Conservation (phyloP, 306 rosid genomes). For the Mimosa bimucronata region DNA sequence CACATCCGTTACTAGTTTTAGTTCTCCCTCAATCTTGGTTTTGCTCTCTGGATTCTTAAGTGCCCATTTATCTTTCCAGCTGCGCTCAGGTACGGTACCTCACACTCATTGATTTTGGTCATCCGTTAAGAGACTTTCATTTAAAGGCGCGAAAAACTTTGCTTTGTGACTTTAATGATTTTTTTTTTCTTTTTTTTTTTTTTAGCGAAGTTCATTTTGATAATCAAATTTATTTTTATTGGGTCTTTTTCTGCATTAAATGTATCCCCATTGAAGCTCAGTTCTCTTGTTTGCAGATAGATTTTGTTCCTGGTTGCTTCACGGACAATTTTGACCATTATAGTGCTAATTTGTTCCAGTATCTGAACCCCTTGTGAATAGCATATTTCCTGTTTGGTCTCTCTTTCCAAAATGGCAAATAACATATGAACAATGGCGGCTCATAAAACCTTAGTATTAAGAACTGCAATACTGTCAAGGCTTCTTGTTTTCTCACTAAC, state of each 20-base stretch:
- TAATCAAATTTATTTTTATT: neutral
- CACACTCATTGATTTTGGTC: neutral
- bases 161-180: neutral
- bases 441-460: conserved; percentile 45
- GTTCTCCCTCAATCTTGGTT: neutral
- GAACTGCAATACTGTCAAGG: conserved; percentile 65
- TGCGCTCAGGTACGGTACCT: neutral
- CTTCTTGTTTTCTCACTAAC: conserved; percentile 54
- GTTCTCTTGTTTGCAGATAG: neutral
- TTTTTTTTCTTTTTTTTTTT: too few relatives aligned
- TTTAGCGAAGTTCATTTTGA: neutral
- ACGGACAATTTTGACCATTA: neutral
- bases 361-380: neutral
- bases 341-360: too few relatives aligned
- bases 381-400: neutral
- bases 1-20: neutral
- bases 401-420: conserved; percentile 30
- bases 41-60: neutral
- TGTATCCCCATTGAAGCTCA: neutral
- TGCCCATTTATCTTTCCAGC: neutral
- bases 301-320: neutral
- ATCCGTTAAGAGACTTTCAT: neutral
- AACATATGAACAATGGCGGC: conserved; percentile 4
- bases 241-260: neutral
- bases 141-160: neutral